Conservation (phyloP, 805 yeast species). For the Saccharomycopsis sp. region DNA sequence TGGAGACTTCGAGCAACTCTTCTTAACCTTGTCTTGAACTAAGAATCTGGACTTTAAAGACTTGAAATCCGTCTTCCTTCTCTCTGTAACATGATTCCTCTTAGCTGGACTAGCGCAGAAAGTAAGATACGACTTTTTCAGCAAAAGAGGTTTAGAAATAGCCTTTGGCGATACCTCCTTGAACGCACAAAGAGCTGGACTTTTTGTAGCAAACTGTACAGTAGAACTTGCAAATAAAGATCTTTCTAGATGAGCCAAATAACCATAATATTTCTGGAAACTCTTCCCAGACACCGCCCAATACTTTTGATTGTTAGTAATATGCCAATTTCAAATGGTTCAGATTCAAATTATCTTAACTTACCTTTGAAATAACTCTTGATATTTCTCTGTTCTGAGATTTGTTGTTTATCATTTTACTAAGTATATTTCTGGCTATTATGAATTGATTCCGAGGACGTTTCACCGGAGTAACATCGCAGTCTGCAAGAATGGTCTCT, state of each 20-base stretch:
- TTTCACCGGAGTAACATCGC: background rate
- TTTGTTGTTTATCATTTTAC: background rate
- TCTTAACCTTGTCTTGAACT: background rate
- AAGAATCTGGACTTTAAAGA: constrained; percentile 1
- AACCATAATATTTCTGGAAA: constrained; percentile 4
- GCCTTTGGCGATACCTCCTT: background rate
- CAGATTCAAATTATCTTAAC: background rate
- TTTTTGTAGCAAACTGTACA: background rate
- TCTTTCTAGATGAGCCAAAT: constrained; percentile 9
- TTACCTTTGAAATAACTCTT: constrained; percentile 6
- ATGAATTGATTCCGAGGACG: constrained; percentile 13
- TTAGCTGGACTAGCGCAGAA: background rate
- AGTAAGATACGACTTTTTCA: background rate
- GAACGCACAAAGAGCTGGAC: background rate
- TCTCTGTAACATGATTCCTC: background rate
- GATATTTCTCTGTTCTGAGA: constrained; percentile 4
- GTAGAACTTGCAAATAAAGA: background rate
- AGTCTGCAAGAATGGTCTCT: background rate
- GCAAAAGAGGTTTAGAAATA: background rate
- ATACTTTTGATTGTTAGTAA: background rate
- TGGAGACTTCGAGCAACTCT: background rate
- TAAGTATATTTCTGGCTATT: constrained; percentile 7
- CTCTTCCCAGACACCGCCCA: constrained; percentile 7
- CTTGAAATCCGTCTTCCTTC: background rate
- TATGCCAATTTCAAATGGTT: background rate